phyloP scores from a whole-genome alignment of 2,329 filamentous ascomycete species.

The Cladophialophora exuberans region DNA sequence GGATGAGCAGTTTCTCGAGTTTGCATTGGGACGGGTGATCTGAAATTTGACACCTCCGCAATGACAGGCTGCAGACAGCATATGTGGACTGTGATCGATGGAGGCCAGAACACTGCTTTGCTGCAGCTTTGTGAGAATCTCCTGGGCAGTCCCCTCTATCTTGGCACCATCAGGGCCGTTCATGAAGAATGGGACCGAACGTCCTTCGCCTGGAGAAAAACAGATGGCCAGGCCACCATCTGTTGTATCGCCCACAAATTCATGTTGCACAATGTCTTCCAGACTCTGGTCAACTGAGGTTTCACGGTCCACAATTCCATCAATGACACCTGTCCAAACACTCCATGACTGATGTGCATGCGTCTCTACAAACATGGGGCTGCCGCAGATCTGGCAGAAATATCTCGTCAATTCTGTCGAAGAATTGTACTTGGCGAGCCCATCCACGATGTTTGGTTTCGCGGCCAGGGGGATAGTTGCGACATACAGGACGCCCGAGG shows the following conservation, averaged over 20 bases:
- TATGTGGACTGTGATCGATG: neutral
- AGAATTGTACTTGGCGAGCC: constrained; percentile 49
- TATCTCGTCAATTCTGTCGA: constrained; percentile 43
- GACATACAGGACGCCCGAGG: constrained; percentile 51
- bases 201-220: constrained; percentile 34
- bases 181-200: constrained; percentile 35
- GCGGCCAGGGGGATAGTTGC: constrained; percentile 48
- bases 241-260: constrained; percentile 32
- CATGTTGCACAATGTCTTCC: constrained; percentile 31
- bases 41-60: constrained; percentile 59
- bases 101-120: neutral
- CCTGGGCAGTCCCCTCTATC: neutral
- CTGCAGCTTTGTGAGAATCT: neutral
- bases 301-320: constrained; percentile 23
- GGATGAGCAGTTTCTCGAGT: constrained; percentile 51
- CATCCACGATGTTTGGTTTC: constrained; percentile 38
- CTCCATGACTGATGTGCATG: constrained; percentile 29
- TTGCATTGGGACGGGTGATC: constrained; percentile 58
- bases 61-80: constrained; percentile 40
- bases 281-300: constrained; percentile 25
- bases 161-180: constrained; percentile 13
- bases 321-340: constrained; percentile 32
- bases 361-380: constrained; percentile 37
- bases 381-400: constrained; percentile 31
- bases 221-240: constrained; percentile 31